Base-by-base conservation (phyloP, 495 filamentous ascomycete species). In the Cenococcum geophilum region DNA sequence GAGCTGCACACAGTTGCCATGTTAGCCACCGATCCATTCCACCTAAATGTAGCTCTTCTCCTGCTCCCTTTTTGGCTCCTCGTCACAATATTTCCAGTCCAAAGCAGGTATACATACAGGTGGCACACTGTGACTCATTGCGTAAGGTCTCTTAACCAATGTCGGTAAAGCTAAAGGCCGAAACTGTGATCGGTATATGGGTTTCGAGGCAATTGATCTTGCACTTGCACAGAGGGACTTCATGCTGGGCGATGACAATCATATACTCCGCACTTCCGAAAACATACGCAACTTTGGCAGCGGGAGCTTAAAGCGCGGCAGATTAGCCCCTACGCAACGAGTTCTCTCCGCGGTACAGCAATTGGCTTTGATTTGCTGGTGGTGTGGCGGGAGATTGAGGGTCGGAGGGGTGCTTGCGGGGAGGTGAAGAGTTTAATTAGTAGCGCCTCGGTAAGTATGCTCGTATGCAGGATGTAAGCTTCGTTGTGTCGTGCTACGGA, bases 51-150 rank as follows among this genome's bases (percentile, higher is more conserved):
- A 45, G 37, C 40, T 23, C 55, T 51, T 32, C 8, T 34, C 25
- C 6, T 25, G 10, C 25, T 61, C 27, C 36, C 21, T 9, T 8
- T 35, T 54, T 32, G 27, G 27, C 6, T 32, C 6, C 3, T 3
- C 27, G 27, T 32, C 27, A 6, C 6, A 32, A 32, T 32, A 32
- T 32, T 6, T 32, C 27, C 6, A 32, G 12, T 14, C 10, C 22
- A 21, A 62, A 9, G 0, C 16, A 42, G 0, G 11, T 12, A n/a
- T 35, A 68, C 68, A 20, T 47, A 70, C 68, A 27, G 67, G 52
- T 22, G 72, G 73, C 6, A 73, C 65, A 49, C 49, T 71, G 55
- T 71, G 71, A 57, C 57, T 57, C 70, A 72, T 73, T 54, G 68
- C 59, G 69, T 72, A 73, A 21, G 55, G 47, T 58, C 67, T 62